Conservation (phyloP, 345 rosid genomes). For the Populus tremula region DNA sequence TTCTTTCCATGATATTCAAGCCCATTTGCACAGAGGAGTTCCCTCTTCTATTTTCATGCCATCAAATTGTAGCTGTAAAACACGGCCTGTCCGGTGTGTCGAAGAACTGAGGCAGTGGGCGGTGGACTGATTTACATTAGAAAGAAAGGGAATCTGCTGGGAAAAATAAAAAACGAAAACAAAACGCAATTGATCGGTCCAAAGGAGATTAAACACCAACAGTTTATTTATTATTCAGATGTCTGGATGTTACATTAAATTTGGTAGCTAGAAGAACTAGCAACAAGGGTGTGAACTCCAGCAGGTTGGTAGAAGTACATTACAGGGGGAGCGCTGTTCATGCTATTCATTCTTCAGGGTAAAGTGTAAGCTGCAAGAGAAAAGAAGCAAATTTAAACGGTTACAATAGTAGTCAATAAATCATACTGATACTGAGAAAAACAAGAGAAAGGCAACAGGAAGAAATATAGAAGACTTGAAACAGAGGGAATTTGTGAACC, state of each 20-base stretch:
- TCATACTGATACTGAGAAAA: background rate
- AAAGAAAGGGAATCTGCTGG: background rate
- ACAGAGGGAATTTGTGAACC: background rate
- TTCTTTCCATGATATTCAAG: background rate
- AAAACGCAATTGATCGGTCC: background rate
- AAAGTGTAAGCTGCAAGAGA: conserved; percentile 50
- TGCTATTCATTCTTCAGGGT: conserved; percentile 39
- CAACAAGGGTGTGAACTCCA: conserved; percentile 8
- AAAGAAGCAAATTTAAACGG: background rate
- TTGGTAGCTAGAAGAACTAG: conserved; percentile 14
- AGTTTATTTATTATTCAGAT: conserved; percentile 19
- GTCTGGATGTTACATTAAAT: background rate
- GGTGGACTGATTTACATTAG: background rate
- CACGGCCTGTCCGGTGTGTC: too few species aligned
- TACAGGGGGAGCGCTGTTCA: background rate
- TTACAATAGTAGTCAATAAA: background rate
- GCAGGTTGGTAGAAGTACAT: conserved; percentile 3
- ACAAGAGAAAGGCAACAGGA: background rate
- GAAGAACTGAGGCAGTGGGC: background rate
- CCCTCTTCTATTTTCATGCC: background rate
- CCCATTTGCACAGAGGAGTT: background rate
- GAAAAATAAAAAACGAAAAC: background rate
- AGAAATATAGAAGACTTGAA: background rate
- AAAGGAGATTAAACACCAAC: background rate
- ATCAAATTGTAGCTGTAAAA: background rate